phyloP scores from a whole-genome alignment of 352 stramenopile genomes.

The Phytopythium sindhum region DNA sequence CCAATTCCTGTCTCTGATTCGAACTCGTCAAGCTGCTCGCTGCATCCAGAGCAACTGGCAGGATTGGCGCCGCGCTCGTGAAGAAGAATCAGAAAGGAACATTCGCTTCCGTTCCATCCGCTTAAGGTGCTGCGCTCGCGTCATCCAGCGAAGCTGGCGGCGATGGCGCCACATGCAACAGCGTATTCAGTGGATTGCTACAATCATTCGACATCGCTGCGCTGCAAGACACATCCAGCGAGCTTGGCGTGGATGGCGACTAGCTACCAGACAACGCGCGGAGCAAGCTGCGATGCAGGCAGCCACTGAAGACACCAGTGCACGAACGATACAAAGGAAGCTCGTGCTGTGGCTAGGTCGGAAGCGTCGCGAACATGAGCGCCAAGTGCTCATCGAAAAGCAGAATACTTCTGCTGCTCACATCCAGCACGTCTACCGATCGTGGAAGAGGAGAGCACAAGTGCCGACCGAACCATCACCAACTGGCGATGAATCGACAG shows the following conservation, averaged over 20 bases:
- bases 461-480: neutral
- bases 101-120: conserved; percentile 2
- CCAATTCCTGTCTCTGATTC: neutral
- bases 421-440: neutral
- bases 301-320: neutral
- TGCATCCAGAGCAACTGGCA: conserved; percentile 3
- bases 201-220: neutral
- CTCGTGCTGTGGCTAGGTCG: neutral
- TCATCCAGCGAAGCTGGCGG: conserved; percentile 10
- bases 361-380: neutral
- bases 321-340: neutral
- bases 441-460: neutral
- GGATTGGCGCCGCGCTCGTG: neutral
- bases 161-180: neutral
- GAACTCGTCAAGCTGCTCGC: neutral
- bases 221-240: conserved; percentile 14
- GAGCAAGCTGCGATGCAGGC: neutral
- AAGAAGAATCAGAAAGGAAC: neutral
- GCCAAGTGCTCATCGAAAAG: neutral
- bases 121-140: neutral
- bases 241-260: neutral
- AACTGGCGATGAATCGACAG: neutral
- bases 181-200: neutral
- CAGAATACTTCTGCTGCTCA: neutral
- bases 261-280: neutral